Evolutionary conservation across 2,329 filamentous ascomycete species (phyloP), one percentile per base, ranked within the genome.

Genomic region (Monosporascus sp.): DNA sequence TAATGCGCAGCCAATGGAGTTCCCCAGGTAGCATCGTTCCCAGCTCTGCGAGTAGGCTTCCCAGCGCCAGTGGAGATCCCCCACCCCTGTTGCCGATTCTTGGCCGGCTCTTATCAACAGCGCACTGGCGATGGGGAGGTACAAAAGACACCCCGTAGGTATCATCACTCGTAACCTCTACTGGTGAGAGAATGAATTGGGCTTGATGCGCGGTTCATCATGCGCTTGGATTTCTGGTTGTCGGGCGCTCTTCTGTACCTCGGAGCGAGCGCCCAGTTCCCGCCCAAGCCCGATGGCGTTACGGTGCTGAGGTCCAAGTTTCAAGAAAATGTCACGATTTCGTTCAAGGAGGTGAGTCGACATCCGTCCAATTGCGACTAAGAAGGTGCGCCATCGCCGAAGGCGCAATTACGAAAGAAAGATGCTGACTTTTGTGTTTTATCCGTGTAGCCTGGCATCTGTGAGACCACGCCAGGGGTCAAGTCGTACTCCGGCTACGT

Each of bases 321-420:
- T 20, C 55, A 56, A n/a, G 52, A 56, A 43, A 56, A 56, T 40
- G 55, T 56, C 18, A 54, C 55, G 37, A 56, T 56, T 17, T 56
- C 55, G 24, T 56, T 51, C 35, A 56, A 54, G 17, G 49, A 56
- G 22, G 55, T 54, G 45, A 45, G 51, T n/a, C 28, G 4, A 31
- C 7, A 31, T 14, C 3, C 14, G 38, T 22, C 28, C 2, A 35
- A 7, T 6, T 41, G n/a, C 22, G 28, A 9, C 28, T 31, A 5
- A 9, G 11, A 14, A 31, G 8, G 28, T 14, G 28, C 1, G 5
- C 9, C 14, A 31, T 2, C 3, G 20, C 3, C 40, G 2, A 20
- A 9, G 40, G n/a, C 17, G 7, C 5, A 20, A 24, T 43, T 14
- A 43, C 18, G 8, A 8, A 24, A 17, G n/a, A 43, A 11, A 43